phyloP scores from a whole-genome alignment of 768 basidiomycete species.

The Stropharia rugosoannulata region DNA sequence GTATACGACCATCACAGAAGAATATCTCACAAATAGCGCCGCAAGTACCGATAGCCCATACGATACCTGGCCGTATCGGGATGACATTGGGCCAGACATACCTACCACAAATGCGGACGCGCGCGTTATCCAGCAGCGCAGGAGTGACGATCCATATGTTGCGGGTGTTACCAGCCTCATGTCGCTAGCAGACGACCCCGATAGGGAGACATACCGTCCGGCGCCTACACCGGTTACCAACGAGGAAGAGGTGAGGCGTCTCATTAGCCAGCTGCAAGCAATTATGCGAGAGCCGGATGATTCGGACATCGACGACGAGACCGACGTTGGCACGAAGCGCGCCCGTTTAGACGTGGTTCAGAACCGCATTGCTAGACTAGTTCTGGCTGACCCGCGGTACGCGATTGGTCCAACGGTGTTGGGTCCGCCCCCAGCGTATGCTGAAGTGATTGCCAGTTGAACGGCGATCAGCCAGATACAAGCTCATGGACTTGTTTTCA shows the following conservation, averaged over 20 bases:
- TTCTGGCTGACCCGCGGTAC: conserved; percentile 1
- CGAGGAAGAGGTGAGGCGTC: not conserved
- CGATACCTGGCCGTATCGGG: too few species aligned
- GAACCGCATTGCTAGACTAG: not conserved
- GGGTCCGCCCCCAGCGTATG: conserved; percentile 1
- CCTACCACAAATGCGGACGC: too few species aligned
- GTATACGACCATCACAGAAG: too few species aligned
- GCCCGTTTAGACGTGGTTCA: not conserved
- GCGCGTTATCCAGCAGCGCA: not conserved
- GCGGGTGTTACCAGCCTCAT: not conserved
- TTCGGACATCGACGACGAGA: not conserved
- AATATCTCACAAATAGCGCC: too few species aligned
- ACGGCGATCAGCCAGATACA: too few species aligned
- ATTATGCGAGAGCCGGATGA: not conserved
- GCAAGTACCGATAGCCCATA: too few species aligned
- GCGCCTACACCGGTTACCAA: not conserved
- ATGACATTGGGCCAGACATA: too few species aligned
- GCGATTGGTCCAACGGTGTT: not conserved
- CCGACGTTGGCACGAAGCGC: not conserved
- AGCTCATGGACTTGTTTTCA: too few species aligned
- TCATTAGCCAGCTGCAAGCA: not conserved
- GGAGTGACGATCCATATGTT: not conserved
- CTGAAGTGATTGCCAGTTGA: not conserved
- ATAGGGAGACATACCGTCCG: too few species aligned
- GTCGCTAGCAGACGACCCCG: not conserved